A percentile compares a stretch with the other conserved stretches of the same genome.
phyloP scores from a whole-genome alignment of 2,329 filamentous ascomycete genomes.

The Colletotrichum cordylinicola region DNA sequence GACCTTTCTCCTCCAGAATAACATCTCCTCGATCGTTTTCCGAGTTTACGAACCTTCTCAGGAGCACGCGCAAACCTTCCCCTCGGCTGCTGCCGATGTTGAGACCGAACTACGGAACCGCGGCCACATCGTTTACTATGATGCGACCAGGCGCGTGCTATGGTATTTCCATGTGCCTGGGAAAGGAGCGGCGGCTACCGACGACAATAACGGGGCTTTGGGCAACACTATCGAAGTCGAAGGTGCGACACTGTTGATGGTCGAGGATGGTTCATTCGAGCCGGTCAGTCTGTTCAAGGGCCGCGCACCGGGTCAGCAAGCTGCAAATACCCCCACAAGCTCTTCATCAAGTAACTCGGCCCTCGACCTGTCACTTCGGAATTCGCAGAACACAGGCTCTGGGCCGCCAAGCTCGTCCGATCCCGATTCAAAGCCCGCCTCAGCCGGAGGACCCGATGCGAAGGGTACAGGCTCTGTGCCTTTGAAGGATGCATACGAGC shows the following conservation, averaged over 20 bases:
- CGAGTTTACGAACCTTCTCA: conserved; percentile 58
- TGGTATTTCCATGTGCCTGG: conserved; percentile 60
- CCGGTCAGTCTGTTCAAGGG: conserved; percentile 53
- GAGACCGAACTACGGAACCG: conserved; percentile 56
- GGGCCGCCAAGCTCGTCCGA: conserved; percentile 32
- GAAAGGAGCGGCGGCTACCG: conserved; percentile 39
- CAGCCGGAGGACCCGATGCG: conserved; percentile 31
- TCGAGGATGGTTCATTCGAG: conserved; percentile 58
- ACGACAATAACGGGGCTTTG: conserved; percentile 29
- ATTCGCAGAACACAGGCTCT: conserved; percentile 20
- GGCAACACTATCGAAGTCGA: conserved; percentile 47
- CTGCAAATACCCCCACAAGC: conserved; percentile 51
- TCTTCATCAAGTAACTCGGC: conserved; percentile 48
- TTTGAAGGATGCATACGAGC: conserved; percentile 55
- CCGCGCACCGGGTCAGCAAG: conserved; percentile 42
- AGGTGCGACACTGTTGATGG: conserved; percentile 47
- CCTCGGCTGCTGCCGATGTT: conserved; percentile 54
- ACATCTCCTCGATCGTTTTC: conserved; percentile 60
- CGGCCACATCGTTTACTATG: conserved; percentile 60
- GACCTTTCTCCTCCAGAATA: conserved; percentile 47
- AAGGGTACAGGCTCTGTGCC: conserved; percentile 40
- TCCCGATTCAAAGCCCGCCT: conserved; percentile 27
- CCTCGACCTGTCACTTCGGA: conserved; percentile 41
- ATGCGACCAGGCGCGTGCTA: conserved; percentile 53
- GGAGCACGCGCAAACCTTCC: conserved; percentile 49